phyloP scores from a whole-genome alignment of 1,284 basidiomycete genomes.

The Microbotryum intermedium region DNA sequence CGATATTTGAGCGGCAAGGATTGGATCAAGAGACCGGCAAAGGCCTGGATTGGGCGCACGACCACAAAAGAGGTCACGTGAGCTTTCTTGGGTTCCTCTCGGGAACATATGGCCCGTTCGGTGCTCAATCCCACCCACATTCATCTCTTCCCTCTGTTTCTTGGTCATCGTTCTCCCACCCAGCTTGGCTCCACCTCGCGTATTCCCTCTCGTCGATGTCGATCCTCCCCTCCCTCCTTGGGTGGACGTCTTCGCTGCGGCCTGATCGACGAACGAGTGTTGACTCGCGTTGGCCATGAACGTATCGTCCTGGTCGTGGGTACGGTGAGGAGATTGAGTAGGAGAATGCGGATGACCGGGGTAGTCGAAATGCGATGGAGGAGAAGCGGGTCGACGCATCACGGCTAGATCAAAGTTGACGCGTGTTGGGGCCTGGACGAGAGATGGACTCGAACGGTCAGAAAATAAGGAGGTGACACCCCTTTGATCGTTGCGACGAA shows the following conservation, averaged over 20 bases:
- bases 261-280: not conserved
- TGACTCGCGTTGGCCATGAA: conserved; percentile 19
- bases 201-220: conserved; percentile 3
- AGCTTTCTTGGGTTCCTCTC: not conserved
- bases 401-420: conserved; percentile 25
- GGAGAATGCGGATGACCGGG: not conserved
- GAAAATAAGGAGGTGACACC: not conserved
- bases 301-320: not conserved
- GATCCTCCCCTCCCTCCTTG: not conserved
- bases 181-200: too few species aligned
- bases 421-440: conserved; percentile 21
- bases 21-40: conserved; percentile 27
- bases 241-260: not conserved
- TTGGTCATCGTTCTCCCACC: too few species aligned
- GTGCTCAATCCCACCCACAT: conserved; percentile 7
- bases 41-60: conserved; percentile 7
- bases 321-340: not conserved
- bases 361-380: not conserved
- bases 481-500: conserved; percentile 3
- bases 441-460: too few species aligned
- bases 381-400: not conserved
- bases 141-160: conserved; percentile 25
- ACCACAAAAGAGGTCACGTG: not conserved
- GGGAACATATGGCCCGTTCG: not conserved
- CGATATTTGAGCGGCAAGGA: conserved; percentile 31